Conservation (phyloP, 176 grass and related monocot genomes). For the Tuctoria greenei region DNA sequence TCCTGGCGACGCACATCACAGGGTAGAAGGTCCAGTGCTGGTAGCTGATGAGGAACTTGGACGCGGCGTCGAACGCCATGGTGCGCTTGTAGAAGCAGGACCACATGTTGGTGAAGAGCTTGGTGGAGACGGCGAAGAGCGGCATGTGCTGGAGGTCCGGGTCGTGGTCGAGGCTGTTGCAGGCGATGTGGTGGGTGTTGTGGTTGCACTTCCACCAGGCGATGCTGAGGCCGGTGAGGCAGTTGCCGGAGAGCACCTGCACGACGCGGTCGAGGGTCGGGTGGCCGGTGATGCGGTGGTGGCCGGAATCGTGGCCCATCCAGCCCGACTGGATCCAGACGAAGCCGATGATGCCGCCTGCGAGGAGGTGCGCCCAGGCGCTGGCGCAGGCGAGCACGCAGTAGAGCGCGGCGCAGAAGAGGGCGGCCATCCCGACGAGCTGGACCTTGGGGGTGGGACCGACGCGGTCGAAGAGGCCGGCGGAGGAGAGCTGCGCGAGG, state of each 20-base stretch:
- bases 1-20: slow-evolving; percentile 81
- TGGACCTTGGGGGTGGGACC: slow-evolving; percentile 34
- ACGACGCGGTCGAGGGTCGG: slow-evolving; percentile 45
- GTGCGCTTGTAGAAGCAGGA: slow-evolving; percentile 34
- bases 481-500: slow-evolving; percentile 40
- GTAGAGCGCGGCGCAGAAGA: slow-evolving; percentile 41
- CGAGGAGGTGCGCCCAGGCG: slow-evolving; percentile 37
- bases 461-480: slow-evolving; percentile 54
- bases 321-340: slow-evolving; percentile 82
- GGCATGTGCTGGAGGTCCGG: slow-evolving; percentile 98
- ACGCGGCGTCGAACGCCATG: slow-evolving; percentile 51
- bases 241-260: slow-evolving; percentile 79
- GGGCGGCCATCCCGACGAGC: slow-evolving; percentile 34
- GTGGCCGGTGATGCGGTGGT: slow-evolving; percentile 55
- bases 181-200: slow-evolving; percentile 89
- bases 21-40: slow-evolving; percentile 99
- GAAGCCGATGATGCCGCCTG: slow-evolving; percentile 55
- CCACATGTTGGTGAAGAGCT: slow-evolving; percentile 63
- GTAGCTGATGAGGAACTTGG: slow-evolving; percentile 81
- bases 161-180: slow-evolving; percentile 93
- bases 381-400: slow-evolving; percentile 25
- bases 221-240: slow-evolving; percentile 85
- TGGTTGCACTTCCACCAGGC: slow-evolving; percentile 98
- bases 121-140: slow-evolving; percentile 72
- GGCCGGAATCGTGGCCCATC: slow-evolving; percentile 87